phyloP scores from a whole-genome alignment of 192 early-diverging fungal species.

The Podila minutissima region DNA sequence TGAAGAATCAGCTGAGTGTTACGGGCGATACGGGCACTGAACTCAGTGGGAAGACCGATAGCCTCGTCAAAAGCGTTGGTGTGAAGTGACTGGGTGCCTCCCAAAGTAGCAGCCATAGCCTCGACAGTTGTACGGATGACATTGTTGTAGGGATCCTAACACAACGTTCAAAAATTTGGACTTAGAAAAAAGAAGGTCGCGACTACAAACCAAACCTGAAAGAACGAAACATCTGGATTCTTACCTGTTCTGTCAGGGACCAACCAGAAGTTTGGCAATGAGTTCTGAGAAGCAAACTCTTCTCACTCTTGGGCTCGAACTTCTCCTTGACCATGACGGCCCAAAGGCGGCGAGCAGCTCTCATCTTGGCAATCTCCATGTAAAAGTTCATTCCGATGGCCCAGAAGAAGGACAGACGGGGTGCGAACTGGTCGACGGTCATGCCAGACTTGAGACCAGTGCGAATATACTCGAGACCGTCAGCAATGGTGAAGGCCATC shows the following conservation, averaged over 20 bases:
- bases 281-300: conserved; percentile 84
- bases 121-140: conserved; percentile 89
- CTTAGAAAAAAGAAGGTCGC: background rate
- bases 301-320: conserved; percentile 82
- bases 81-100: conserved; percentile 92
- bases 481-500: conserved; percentile 92
- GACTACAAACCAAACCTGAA: too few species aligned
- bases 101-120: conserved; percentile 92
- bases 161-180: too few species aligned
- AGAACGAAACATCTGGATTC: background rate
- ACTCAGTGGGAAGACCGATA: conserved; percentile 86
- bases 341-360: conserved; percentile 89
- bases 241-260: conserved; percentile 87
- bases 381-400: conserved; percentile 96
- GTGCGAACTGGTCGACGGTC: conserved; percentile 89
- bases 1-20: conserved; percentile 93
- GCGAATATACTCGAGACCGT: conserved; percentile 85
- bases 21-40: conserved; percentile 86
- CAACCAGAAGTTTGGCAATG: conserved; percentile 94
- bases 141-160: conserved; percentile 88
- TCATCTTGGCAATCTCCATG: conserved; percentile 95
- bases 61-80: conserved; percentile 95
- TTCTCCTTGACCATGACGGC: conserved; percentile 82
- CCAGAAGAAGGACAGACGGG: conserved; percentile 92
- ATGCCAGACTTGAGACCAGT: conserved; percentile 84